Evolutionary conservation across 805 yeast species (phyloP).

Genomic region (Lipomyces spencermartinsiae): DNA sequence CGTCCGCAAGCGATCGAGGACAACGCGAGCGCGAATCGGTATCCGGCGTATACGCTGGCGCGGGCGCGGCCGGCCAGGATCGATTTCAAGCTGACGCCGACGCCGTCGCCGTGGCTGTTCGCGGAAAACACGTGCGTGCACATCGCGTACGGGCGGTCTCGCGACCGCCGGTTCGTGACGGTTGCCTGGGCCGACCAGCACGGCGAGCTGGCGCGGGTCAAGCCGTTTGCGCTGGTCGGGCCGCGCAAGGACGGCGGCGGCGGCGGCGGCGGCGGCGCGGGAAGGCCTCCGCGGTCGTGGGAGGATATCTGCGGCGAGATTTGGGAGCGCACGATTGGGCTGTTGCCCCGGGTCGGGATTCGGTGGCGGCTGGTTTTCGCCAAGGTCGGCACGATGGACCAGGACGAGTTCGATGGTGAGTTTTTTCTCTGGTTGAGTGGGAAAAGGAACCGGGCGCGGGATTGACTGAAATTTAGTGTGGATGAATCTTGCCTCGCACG

Average conservation of each 20-base stretch:
- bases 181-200: conserved; percentile 90
- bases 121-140: conserved; percentile 82
- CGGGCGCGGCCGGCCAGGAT: conserved; percentile 45
- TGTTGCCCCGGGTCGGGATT: conserved; percentile 36
- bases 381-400: conserved; percentile 47
- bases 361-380: conserved; percentile 48
- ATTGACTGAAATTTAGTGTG: conserved; percentile 21
- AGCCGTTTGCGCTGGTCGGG: conserved; percentile 52
- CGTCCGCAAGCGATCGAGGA: conserved; percentile 10
- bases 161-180: conserved; percentile 81
- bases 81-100: conserved; percentile 42
- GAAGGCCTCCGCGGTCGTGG: conserved; percentile 34
- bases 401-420: conserved; percentile 42
- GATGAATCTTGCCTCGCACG: conserved; percentile 33
- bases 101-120: conserved; percentile 46
- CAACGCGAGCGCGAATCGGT: conserved; percentile 13
- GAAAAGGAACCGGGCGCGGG: not conserved
- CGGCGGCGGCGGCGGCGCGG: conserved; percentile 18
- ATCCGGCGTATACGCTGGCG: conserved; percentile 47
- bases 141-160: conserved; percentile 81
- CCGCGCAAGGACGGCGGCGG: conserved; percentile 27
- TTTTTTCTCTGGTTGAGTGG: not conserved
- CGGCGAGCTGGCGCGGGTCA: conserved; percentile 66
- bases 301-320: conserved; percentile 45
- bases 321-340: conserved; percentile 45